Base-by-base conservation (phyloP, 768 basidiomycete species). In the Phylloporus sp. region DNA sequence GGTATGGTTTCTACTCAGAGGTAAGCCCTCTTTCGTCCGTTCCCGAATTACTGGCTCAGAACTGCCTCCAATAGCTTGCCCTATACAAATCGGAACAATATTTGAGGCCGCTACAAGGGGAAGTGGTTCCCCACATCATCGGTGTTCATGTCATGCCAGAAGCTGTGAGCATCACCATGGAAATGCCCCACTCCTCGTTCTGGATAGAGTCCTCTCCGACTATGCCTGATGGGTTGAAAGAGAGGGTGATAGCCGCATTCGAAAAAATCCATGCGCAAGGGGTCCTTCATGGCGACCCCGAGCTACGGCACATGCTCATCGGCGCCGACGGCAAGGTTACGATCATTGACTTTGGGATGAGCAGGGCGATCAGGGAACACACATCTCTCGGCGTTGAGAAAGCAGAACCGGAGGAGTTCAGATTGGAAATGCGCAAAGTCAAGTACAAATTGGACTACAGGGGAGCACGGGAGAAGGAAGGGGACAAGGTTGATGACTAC, bases 131-230 rank as follows among this genome's bases (percentile, higher is more conserved):
- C 1, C 60, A 68, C 34, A 62, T 86, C 50, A 80, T 85, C 44
- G 76, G 76, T 35, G 72, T 79, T 20, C 76, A 76, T 61, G 53
- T 72, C 20, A 63, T 67, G 54, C 59, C 72, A 24, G 69, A 68
- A 45, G 59, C 67, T 10, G 67, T 79, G 41, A 73, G 72, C 57
- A 41, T 72, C 26, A 71, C 76, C 12, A 78, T 81, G 73, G 80
- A 79, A 56, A 67, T 77, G 15, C 84, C 84, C 1, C 80, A 85
- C 56, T 69, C 66, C 15, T 72, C 73, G 7, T 81, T 84, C 63
- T 85, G 84, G 82, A 74, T 82, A 53, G 77, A 84, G 55, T 80
- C 85, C 13, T 79, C 76, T 5, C 63, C 76, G 3, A 74, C 71
- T 38, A 85, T 86, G 82, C 81, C 83, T 4, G 57, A 64, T 7